Evolutionary conservation across 805 yeast species (phyloP), one percentile per base, ranked within the genome.

Genomic region (Myxozyma neotropica): DNA sequence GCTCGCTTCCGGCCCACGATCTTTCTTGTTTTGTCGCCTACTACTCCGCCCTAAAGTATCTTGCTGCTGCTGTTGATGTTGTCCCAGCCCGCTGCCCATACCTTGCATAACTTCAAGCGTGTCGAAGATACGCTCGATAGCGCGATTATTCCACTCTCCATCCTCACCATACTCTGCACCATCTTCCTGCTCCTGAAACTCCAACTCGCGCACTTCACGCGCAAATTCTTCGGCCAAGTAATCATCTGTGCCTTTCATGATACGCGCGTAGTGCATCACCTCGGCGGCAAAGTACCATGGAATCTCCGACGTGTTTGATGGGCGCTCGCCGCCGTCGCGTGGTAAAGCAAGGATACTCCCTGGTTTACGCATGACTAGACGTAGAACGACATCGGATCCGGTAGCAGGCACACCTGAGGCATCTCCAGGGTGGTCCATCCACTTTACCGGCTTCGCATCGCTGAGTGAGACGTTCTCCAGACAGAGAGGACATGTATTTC

Each of bases 401-500:
- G 80, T 72, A 46, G 75, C 77, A 0, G 95, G 92, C 0, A 75
- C 75, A 58, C 83, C 88, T 59, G 81, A 80, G 45, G 82, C 73
- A 53, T 81, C 85, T 3, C 53, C 85, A 35, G 77, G 77, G 8
- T 74, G 71, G 48, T 70, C 70, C 49, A 64, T 68, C 46, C 80
- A 77, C 47, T 82, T 68, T 0, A 88, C 97, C 0, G 96, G 91
- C 56, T 85, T 80, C 8, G 86, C 76, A 53, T 83, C 85, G 26
- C 80, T 79, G 23, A 80, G 79, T 55, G 79, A 77, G 10, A 87
- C 77, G 42, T 75, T 73, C 48, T 84, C 83, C 3, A 84, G 78
- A 73, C 97, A 92, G 26, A 92, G 73, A 0, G 97, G 97, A 71
- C 97, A 92, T 46, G 84, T 89, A 53, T 83, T 83, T 57, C 80